A percentile compares a stretch with the other conserved stretches of the same genome.
Evolutionary conservation across 768 basidiomycete species (phyloP).

Genomic region (Lentinula edodes): DNA sequence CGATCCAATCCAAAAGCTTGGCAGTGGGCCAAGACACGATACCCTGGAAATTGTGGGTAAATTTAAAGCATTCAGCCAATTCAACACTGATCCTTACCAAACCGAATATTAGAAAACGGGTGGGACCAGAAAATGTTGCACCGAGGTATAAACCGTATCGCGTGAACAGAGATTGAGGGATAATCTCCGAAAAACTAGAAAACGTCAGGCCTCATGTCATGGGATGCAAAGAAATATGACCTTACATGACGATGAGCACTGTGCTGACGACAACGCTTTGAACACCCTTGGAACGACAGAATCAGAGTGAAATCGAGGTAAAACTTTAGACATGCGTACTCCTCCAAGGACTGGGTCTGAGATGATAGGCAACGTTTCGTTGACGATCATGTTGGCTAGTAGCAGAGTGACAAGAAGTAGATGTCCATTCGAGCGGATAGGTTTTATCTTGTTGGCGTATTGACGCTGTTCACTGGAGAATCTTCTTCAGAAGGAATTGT

Average conservation of each 20-base stretch:
- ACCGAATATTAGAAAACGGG: slow-evolving; percentile 60
- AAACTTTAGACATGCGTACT: not conserved
- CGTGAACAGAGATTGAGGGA: slow-evolving; percentile 87
- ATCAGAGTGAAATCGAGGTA: not conserved
- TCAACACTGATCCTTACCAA: slow-evolving; percentile 39
- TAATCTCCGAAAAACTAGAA: slow-evolving; percentile 81
- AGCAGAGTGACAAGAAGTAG: slow-evolving; percentile 78
- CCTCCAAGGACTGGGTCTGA: slow-evolving; percentile 77
- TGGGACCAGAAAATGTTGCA: slow-evolving; percentile 75
- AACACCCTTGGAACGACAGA: slow-evolving; percentile 31
- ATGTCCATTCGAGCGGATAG: slow-evolving; percentile 81
- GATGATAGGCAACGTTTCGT: slow-evolving; percentile 76
- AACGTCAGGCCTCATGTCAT: not conserved
- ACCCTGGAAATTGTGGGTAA: slow-evolving; percentile 33
- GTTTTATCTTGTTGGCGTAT: slow-evolving; percentile 82
- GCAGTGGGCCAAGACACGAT: slow-evolving; percentile 83
- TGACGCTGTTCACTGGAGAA: slow-evolving; percentile 67
- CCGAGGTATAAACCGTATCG: slow-evolving; percentile 87
- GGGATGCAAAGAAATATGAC: slow-evolving; percentile 22
- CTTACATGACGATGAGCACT: slow-evolving; percentile 79
- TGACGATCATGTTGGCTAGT: slow-evolving; percentile 88
- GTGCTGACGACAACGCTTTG: slow-evolving; percentile 79
- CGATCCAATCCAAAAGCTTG: slow-evolving; percentile 68
- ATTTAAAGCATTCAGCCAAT: not conserved
- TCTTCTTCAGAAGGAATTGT: not conserved